Evolutionary conservation across 2,329 filamentous ascomycete genomes (phyloP).

Genomic region (Blastomyces silverae): DNA sequence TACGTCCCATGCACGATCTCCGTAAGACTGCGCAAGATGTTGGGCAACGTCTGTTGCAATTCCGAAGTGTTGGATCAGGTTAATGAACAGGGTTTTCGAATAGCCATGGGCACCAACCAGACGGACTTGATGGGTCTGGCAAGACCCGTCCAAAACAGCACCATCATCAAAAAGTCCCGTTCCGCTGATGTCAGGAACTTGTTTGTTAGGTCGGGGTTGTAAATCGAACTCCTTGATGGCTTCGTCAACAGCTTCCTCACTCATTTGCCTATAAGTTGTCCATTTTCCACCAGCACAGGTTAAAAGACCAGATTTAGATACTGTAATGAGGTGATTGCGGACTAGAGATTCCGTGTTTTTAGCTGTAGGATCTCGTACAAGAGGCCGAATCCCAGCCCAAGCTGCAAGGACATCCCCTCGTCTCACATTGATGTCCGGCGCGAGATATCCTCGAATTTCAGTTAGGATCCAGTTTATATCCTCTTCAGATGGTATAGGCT

Average conservation of each 20-base stretch:
- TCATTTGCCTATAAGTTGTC: conserved; percentile 92
- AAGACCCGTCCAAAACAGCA: conserved; percentile 63
- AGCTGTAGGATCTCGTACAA: conserved; percentile 80
- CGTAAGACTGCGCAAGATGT: conserved; percentile 80
- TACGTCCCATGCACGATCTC: conserved; percentile 87
- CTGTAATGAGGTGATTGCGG: conserved; percentile 74
- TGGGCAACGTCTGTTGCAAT: conserved; percentile 87
- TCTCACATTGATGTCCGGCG: conserved; percentile 76
- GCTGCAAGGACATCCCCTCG: conserved; percentile 82
- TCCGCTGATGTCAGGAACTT: conserved; percentile 61
- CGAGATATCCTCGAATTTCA: conserved; percentile 74
- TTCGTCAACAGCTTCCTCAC: conserved; percentile 79
- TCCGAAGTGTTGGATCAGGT: conserved; percentile 87
- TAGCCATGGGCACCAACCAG: conserved; percentile 79
- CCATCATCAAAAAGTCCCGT: conserved; percentile 64
- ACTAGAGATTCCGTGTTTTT: conserved; percentile 81
- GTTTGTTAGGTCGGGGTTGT: conserved; percentile 49
- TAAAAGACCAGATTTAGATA: conserved; percentile 70
- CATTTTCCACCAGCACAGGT: conserved; percentile 87
- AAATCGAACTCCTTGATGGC: conserved; percentile 65
- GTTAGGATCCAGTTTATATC: conserved; percentile 84
- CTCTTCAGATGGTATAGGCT: conserved; percentile 71
- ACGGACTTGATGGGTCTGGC: conserved; percentile 76
- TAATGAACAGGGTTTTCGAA: conserved; percentile 88
- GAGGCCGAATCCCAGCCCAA: conserved; percentile 80